Percentiles rank a stretch among this genome's conserved stretches.
Evolutionary conservation across 2,329 filamentous ascomycete species (phyloP).

Genomic region (Fusarium xyrophilum): DNA sequence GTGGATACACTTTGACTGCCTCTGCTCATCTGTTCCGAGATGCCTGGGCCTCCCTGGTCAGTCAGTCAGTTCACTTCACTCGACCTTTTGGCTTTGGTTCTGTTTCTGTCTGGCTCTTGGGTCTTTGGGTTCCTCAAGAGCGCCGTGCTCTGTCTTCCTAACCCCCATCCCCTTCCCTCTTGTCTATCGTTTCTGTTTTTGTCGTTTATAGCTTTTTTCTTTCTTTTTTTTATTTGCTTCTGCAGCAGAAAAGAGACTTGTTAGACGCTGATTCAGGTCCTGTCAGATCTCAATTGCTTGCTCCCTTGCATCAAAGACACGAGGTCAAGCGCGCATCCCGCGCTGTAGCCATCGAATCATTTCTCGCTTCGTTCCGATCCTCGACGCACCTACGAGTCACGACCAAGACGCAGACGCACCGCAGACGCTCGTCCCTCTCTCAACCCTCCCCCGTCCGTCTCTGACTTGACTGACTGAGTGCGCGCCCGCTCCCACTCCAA

Average conservation of each 20-base stretch:
- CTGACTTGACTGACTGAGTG: background rate
- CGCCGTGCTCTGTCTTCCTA: constrained; percentile 34
- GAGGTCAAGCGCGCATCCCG: constrained; percentile 27
- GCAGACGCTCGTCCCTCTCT: constrained; percentile 36
- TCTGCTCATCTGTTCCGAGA: constrained; percentile 36
- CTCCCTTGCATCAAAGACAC: constrained; percentile 32
- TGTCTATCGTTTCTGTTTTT: constrained; percentile 20
- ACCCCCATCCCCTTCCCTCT: constrained; percentile 36
- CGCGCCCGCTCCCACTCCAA: background rate
- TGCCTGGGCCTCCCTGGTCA: constrained; percentile 27
- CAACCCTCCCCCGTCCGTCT: constrained; percentile 22
- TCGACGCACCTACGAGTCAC: constrained; percentile 32
- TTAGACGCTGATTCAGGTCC: constrained; percentile 4
- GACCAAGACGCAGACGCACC: constrained; percentile 19
- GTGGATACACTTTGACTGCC: constrained; percentile 24
- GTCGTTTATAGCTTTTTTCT: constrained; percentile 12
- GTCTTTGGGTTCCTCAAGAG: constrained; percentile 38
- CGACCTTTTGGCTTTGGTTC: constrained; percentile 2
- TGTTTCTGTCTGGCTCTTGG: background rate
- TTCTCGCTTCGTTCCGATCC: constrained; percentile 34
- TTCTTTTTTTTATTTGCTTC: constrained; percentile 10
- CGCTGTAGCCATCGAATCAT: constrained; percentile 31
- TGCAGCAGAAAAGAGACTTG: constrained; percentile 14
- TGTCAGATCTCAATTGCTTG: constrained; percentile 27
- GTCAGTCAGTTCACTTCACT: constrained; percentile 33